phyloP scores from a whole-genome alignment of 2,329 filamentous ascomycete species.

The Cladosporium oxysporum region DNA sequence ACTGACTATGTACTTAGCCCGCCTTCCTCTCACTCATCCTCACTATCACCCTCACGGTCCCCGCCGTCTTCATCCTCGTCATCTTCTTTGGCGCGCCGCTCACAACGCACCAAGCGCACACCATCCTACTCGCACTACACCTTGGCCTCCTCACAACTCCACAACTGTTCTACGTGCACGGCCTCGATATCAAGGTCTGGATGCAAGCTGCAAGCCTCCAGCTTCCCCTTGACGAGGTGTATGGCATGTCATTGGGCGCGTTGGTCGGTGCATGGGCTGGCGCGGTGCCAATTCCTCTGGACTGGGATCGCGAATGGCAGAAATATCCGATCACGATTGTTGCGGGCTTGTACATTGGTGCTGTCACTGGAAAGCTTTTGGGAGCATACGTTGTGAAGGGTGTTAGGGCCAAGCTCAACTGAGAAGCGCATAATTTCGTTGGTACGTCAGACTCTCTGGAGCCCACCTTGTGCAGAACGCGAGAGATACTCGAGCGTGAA shows the following conservation, averaged over 20 bases:
- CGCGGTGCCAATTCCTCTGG: conserved; percentile 90
- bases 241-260: conserved; percentile 77
- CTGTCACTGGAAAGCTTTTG: conserved; percentile 66
- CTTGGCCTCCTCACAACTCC: conserved; percentile 76
- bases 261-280: conserved; percentile 86
- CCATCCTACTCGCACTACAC: conserved; percentile 77
- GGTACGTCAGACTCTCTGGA: neutral
- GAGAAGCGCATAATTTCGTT: conserved; percentile 3
- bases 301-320: conserved; percentile 99
- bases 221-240: conserved; percentile 78
- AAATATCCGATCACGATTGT: conserved; percentile 94
- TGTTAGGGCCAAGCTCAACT: conserved; percentile 47
- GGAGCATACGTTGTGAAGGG: conserved; percentile 54
- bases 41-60: conserved; percentile 56
- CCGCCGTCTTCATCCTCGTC: conserved; percentile 62
- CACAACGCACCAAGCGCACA: conserved; percentile 76
- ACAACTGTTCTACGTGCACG: conserved; percentile 82
- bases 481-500: neutral
- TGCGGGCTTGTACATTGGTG: conserved; percentile 78
- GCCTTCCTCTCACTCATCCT: conserved; percentile 69
- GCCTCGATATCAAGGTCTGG: conserved; percentile 73
- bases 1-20: conserved; percentile 52
- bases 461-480: neutral
- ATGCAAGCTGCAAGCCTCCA: conserved; percentile 66
- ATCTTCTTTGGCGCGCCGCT: conserved; percentile 91